Evolutionary conservation across 768 basidiomycete species (phyloP).

Genomic region (Crepidotus variabilis): DNA sequence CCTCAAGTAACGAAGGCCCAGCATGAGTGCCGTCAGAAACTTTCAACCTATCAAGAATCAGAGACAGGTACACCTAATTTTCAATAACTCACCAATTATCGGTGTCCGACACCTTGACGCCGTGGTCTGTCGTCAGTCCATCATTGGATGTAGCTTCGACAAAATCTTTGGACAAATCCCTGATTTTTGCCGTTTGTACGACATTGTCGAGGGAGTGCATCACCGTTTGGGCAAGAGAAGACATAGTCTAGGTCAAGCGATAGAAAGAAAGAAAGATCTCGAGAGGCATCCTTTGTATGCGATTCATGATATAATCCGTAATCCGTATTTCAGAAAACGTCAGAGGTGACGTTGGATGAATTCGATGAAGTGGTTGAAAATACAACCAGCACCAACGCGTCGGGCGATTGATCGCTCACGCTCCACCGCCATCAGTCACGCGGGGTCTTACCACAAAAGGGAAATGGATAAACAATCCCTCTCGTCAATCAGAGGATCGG

Average conservation of each 20-base stretch:
- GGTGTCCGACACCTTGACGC: slow-evolving; percentile 54
- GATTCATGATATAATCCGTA: not conserved
- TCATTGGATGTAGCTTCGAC: slow-evolving; percentile 24
- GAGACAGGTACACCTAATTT: not conserved
- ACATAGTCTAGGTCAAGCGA: slow-evolving; percentile 12
- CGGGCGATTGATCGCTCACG: too few relatives aligned
- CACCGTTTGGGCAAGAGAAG: slow-evolving; percentile 16
- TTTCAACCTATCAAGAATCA: slow-evolving; percentile 43
- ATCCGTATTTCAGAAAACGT: slow-evolving; percentile 2
- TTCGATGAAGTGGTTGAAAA: too few relatives aligned
- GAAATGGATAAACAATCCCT: too few relatives aligned
- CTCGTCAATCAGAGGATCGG: too few relatives aligned
- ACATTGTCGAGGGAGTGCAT: slow-evolving; percentile 23
- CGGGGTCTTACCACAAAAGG: too few relatives aligned
- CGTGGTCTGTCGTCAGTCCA: slow-evolving; percentile 58
- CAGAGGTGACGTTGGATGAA: not conserved
- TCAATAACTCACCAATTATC: slow-evolving; percentile 55
- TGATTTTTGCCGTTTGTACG: slow-evolving; percentile 27
- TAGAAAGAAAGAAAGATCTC: not conserved
- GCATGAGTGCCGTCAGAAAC: slow-evolving; percentile 39
- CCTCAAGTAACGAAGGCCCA: slow-evolving; percentile 78
- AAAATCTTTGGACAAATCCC: slow-evolving; percentile 29
- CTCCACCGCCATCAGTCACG: too few relatives aligned
- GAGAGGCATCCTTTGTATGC: not conserved
- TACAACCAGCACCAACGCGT: too few relatives aligned